Percentiles rank a stretch among this genome's conserved stretches.
Conservation (phyloP, 2,329 filamentous ascomycete species). For the Curvularia sp. region DNA sequence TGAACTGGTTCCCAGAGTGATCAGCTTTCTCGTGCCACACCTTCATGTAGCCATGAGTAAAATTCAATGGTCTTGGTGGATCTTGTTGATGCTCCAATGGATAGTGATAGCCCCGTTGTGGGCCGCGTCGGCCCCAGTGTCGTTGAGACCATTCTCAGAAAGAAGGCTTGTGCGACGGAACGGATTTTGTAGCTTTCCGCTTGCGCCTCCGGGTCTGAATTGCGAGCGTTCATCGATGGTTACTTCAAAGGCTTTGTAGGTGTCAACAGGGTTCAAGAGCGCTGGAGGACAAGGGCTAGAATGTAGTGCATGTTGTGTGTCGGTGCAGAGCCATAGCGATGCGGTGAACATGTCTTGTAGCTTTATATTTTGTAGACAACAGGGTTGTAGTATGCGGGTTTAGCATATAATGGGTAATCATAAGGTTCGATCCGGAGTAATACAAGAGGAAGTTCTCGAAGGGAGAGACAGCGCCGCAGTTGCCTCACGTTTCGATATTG, state of each 20-base stretch:
- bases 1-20: slow-evolving; percentile 37
- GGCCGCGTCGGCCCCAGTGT: slow-evolving; percentile 26
- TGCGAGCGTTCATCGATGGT: slow-evolving; percentile 36
- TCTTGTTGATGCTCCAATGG: slow-evolving; percentile 40
- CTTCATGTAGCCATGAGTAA: slow-evolving; percentile 44
- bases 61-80: slow-evolving; percentile 24
- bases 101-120: slow-evolving; percentile 36
- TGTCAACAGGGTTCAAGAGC: not conserved
- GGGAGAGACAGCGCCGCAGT: not conserved
- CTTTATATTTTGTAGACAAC: not conserved
- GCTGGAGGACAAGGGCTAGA: not conserved
- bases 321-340: not conserved
- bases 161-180: slow-evolving; percentile 37
- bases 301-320: not conserved
- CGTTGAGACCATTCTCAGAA: slow-evolving; percentile 31
- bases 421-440: not conserved
- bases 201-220: slow-evolving; percentile 24
- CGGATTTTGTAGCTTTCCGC: slow-evolving; percentile 21
- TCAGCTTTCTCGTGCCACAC: slow-evolving; percentile 41
- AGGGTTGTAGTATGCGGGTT: not conserved
- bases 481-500: not conserved
- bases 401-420: not conserved
- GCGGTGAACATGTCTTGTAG: not conserved
- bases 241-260: slow-evolving; percentile 32
- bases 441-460: not conserved